phyloP scores from a whole-genome alignment of 805 yeast species.

The Candida odintsovae region DNA sequence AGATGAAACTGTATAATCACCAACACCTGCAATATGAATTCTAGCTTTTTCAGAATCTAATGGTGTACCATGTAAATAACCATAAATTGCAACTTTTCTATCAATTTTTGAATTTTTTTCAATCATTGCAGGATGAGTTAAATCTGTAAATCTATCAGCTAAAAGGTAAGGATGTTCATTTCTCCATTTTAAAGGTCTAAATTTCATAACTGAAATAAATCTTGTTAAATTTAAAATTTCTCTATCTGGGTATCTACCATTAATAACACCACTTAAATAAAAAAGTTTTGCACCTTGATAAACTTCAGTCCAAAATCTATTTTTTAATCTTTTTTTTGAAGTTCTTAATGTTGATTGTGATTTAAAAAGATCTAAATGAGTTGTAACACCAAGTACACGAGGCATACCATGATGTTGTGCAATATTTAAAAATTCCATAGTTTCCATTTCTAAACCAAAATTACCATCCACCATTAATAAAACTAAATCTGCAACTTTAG shows the following conservation, averaged over 20 bases:
- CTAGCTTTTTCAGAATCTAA: constrained; percentile 60
- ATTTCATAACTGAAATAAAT: constrained; percentile 94
- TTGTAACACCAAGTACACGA: constrained; percentile 88
- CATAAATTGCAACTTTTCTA: constrained; percentile 86
- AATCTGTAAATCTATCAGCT: constrained; percentile 87
- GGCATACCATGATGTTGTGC: constrained; percentile 99
- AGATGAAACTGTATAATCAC: constrained; percentile 71
- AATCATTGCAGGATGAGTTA: constrained; percentile 85
- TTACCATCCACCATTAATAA: constrained; percentile 90
- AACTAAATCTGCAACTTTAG: constrained; percentile 91
- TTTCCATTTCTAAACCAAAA: constrained; percentile 98
- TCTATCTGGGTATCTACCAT: constrained; percentile 96
- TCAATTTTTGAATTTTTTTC: constrained; percentile 79
- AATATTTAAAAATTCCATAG: constrained; percentile 95
- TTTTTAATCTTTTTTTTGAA: constrained; percentile 85
- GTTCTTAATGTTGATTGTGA: constrained; percentile 85
- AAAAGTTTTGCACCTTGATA: constrained; percentile 96
- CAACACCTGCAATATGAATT: constrained; percentile 94
- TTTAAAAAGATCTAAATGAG: constrained; percentile 92
- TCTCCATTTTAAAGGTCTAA: constrained; percentile 98
- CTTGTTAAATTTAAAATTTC: constrained; percentile 88
- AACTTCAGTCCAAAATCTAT: constrained; percentile 98
- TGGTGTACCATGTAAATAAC: constrained; percentile 93
- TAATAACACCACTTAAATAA: constrained; percentile 89
- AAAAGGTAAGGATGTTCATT: constrained; percentile 94